phyloP scores from a whole-genome alignment of 2,329 filamentous ascomycete species.

The Arthrobotrys sinensis region DNA sequence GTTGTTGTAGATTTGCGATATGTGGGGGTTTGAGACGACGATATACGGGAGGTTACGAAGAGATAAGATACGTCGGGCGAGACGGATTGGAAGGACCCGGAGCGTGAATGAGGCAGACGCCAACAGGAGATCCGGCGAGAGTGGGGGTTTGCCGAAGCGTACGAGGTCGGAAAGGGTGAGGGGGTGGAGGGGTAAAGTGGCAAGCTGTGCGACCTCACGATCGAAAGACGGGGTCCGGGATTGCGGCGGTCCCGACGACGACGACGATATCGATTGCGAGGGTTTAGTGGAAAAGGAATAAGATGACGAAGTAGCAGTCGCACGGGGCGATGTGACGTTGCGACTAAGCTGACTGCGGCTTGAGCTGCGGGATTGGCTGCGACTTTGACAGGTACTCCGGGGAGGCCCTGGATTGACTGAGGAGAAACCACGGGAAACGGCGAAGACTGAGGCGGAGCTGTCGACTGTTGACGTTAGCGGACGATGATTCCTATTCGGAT shows the following conservation, averaged over 20 bases:
- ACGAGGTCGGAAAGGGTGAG: constrained; percentile 90
- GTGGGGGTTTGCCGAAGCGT: constrained; percentile 73
- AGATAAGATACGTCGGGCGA: constrained; percentile 93
- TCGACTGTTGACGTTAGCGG: background rate
- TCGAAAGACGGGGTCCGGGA: constrained; percentile 59
- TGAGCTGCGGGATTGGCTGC: constrained; percentile 23
- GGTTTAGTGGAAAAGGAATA: constrained; percentile 33
- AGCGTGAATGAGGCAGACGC: constrained; percentile 96
- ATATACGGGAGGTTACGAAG: constrained; percentile 96
- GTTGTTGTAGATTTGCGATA: constrained; percentile 94
- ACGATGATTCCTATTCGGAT: constrained; percentile 16
- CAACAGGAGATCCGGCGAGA: constrained; percentile 73
- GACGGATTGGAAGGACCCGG: constrained; percentile 88
- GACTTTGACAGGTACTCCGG: constrained; percentile 36
- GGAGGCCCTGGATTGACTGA: constrained; percentile 28
- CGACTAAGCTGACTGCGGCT: constrained; percentile 37
- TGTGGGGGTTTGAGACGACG: constrained; percentile 96
- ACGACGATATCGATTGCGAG: constrained; percentile 30
- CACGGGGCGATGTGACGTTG: constrained; percentile 52
- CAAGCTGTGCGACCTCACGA: constrained; percentile 80
- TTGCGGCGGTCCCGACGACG: constrained; percentile 36
- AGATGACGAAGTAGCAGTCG: constrained; percentile 48
- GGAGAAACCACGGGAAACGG: constrained; percentile 48
- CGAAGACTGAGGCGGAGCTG: constrained; percentile 46
- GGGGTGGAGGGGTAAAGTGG: constrained; percentile 82